These are phyloP conservation scores for Talaromyces sp. DNA, from an alignment of 2,329 filamentous ascomycete species.

Conservation along the genomic window DNA sequence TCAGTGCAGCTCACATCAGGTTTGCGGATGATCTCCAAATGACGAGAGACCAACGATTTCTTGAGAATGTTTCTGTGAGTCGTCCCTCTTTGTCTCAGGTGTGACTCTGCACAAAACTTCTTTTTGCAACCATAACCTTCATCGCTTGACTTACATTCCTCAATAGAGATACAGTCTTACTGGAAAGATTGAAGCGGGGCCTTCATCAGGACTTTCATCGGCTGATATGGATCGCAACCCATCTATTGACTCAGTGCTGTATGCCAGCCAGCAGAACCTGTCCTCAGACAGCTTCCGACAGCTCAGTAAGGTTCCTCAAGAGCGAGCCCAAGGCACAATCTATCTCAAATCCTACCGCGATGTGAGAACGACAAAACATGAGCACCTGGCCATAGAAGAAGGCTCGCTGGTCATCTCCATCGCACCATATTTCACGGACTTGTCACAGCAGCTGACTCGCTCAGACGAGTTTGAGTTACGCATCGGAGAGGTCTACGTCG, in stretches of 20 bases:
- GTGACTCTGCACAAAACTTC: background rate
- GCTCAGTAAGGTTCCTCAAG: constrained; percentile 20
- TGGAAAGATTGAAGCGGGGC: background rate
- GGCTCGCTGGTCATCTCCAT: constrained; percentile 30
- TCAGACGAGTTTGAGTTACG: constrained; percentile 29
- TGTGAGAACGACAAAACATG: constrained; percentile 23
- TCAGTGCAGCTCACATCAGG: constrained; percentile 14
- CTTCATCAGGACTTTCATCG: background rate
- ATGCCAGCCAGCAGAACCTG: background rate
- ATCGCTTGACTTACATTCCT: background rate
- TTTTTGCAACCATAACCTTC: background rate
- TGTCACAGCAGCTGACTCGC: constrained; percentile 18
- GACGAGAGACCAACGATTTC: constrained; percentile 6
- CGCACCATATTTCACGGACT: constrained; percentile 24
- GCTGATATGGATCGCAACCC: background rate
- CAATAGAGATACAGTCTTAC: constrained; percentile 11
- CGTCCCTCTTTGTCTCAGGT: background rate
- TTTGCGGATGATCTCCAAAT: background rate
- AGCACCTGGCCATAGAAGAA: constrained; percentile 29
- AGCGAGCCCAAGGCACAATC: constrained; percentile 21
- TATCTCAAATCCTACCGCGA: constrained; percentile 27
- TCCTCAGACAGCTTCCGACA: constrained; percentile 13
- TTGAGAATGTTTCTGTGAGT: constrained; percentile 16
- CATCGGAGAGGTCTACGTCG: constrained; percentile 29
- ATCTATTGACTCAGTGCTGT: background rate